Percentiles rank a stretch among this genome's conserved stretches.
Conservation (phyloP, 2,329 filamentous ascomycete genomes). For the Stachybotrys chartarum region DNA sequence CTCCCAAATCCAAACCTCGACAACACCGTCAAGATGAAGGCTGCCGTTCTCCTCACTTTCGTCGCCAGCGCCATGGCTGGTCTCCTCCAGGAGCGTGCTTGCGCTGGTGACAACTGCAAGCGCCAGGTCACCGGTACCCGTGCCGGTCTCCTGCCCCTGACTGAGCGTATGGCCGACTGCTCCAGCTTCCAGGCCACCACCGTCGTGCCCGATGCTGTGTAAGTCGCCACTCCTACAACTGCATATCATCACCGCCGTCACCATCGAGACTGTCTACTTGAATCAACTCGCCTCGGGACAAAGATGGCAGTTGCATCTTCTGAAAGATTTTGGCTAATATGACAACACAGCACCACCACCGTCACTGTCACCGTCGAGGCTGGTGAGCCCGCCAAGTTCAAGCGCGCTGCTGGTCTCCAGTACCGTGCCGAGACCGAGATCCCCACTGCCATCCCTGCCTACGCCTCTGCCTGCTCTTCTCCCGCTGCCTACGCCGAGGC, state of each 20-base stretch:
- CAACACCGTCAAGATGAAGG: slow-evolving; percentile 30
- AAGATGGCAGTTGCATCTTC: neutral
- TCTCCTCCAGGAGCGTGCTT: slow-evolving; percentile 26
- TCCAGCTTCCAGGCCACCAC: slow-evolving; percentile 31
- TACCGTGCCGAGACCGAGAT: slow-evolving; percentile 22
- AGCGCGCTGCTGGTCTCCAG: slow-evolving; percentile 17
- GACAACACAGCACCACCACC: slow-evolving; percentile 22
- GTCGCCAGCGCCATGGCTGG: slow-evolving; percentile 27
- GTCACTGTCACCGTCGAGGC: slow-evolving; percentile 30
- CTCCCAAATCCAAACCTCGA: neutral
- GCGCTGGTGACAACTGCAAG: slow-evolving; percentile 39
- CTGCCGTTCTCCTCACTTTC: slow-evolving; percentile 28
- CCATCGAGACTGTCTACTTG: no score
- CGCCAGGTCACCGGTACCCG: slow-evolving; percentile 37
- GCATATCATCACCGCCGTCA: neutral
- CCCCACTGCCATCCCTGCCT: slow-evolving; percentile 28
- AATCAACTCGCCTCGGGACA: neutral
- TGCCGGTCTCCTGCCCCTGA: slow-evolving; percentile 23
- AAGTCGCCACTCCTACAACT: slow-evolving; percentile 11
- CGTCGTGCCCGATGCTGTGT: slow-evolving; percentile 32
- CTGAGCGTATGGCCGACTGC: slow-evolving; percentile 30
- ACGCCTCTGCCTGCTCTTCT: slow-evolving; percentile 29
- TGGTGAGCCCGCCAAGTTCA: slow-evolving; percentile 17
- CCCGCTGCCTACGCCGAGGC: slow-evolving; percentile 29
- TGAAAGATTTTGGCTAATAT: no score